These are phyloP conservation scores for Nicotiana sylvestris DNA, from an alignment of 257 asterid species.

Conservation along the genomic window DNA sequence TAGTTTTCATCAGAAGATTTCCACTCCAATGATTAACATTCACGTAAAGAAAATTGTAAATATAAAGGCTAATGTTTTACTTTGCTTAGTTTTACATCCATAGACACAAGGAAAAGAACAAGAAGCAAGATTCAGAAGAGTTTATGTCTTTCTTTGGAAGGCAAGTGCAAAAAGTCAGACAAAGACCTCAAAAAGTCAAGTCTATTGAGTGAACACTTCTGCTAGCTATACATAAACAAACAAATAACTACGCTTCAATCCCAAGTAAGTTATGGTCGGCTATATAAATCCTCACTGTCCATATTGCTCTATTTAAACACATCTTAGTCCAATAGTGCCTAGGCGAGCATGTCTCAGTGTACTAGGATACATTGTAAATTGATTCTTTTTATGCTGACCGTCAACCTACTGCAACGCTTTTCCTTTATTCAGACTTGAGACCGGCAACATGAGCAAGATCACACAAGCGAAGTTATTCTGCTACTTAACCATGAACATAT, in stretches of 20 bases:
- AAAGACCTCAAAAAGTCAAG: background rate
- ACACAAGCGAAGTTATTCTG: background rate
- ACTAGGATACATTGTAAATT: background rate
- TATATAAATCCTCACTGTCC: background rate
- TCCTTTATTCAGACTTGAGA: background rate
- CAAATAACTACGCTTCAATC: background rate
- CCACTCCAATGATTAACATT: background rate
- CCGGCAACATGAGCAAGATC: background rate
- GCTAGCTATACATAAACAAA: background rate
- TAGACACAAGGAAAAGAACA: background rate
- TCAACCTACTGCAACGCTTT: background rate
- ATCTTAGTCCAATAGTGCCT: background rate
- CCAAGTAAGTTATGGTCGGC: background rate
- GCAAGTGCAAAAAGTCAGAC: background rate
- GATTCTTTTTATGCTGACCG: background rate
- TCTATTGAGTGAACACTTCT: background rate
- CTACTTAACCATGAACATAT: slow-evolving; percentile 16
- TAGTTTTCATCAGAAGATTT: background rate
- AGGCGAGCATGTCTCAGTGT: background rate
- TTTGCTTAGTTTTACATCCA: background rate
- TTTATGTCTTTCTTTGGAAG: background rate
- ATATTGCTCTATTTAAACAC: background rate
- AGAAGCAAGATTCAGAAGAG: background rate
- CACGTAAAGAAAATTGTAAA: background rate
- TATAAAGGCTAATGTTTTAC: background rate